Percentiles rank a stretch among this genome's conserved stretches.
Evolutionary conservation across 352 stramenopile species (phyloP).

Genomic region (Pilasporangium apinafurcum): DNA sequence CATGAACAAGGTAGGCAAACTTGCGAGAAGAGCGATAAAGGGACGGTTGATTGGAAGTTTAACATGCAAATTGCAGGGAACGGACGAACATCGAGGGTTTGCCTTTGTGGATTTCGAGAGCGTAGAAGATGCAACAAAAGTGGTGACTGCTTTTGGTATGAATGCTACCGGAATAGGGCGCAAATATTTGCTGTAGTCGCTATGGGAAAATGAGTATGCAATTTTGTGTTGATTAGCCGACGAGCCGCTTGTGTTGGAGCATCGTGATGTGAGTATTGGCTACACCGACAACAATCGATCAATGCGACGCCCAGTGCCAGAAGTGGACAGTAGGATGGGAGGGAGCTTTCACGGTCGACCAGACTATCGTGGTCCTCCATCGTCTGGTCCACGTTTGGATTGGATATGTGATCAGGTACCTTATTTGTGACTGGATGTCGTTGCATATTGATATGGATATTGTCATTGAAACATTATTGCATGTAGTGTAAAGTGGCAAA

Average conservation of each 20-base stretch:
- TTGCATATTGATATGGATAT: not conserved
- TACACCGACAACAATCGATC: constrained; percentile 35
- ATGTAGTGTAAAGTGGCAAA: constrained; percentile 68
- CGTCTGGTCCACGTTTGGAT: constrained; percentile 30
- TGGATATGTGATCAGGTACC: constrained; percentile 68
- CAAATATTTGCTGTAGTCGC: not conserved
- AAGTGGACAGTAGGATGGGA: constrained; percentile 3
- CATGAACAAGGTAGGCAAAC: constrained; percentile 61
- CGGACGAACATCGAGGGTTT: constrained; percentile 65
- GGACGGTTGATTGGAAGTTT: not conserved
- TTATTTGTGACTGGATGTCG: not conserved
- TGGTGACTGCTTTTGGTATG: constrained; percentile 56
- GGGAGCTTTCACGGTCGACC: not conserved
- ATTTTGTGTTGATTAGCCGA: constrained; percentile 18
- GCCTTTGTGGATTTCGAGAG: constrained; percentile 73
- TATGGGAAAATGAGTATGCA: not conserved
- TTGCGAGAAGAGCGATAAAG: too few relatives aligned
- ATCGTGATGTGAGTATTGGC: constrained; percentile 30
- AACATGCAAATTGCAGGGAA: constrained; percentile 19
- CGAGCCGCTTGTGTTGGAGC: constrained; percentile 45
- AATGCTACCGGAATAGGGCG: not conserved
- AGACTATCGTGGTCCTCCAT: constrained; percentile 3
- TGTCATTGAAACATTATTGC: not conserved
- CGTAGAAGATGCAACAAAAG: constrained; percentile 41
- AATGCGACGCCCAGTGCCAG: constrained; percentile 6